Evolutionary conservation across 2,329 filamentous ascomycete species (phyloP).

Genomic region (Akanthomyces lecanii): DNA sequence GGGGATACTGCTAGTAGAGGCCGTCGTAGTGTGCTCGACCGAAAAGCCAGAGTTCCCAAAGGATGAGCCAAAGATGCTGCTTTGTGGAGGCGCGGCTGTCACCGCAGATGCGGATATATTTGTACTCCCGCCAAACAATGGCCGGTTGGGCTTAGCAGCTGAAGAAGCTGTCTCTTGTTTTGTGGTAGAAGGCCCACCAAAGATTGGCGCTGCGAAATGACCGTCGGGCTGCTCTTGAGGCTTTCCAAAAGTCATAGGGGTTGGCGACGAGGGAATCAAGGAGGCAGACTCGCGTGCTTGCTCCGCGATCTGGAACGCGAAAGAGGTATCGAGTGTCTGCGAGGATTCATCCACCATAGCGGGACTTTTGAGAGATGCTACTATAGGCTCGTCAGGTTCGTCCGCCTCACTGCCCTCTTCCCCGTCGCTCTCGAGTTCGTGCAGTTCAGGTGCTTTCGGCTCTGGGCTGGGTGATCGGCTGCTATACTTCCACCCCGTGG

Average conservation of each 20-base stretch:
- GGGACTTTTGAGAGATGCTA: slow-evolving; percentile 18
- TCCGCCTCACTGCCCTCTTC: slow-evolving; percentile 9
- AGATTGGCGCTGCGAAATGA: background rate
- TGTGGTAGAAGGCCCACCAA: background rate
- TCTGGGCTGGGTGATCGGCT: slow-evolving; percentile 69
- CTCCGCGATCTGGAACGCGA: slow-evolving; percentile 27
- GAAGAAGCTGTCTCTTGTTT: background rate
- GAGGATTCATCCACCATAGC: slow-evolving; percentile 35
- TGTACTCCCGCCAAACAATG: background rate
- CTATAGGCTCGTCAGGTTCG: slow-evolving; percentile 16
- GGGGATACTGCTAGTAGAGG: slow-evolving; percentile 13
- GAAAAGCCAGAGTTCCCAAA: slow-evolving; percentile 5
- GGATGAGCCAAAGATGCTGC: background rate
- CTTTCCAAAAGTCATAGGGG: slow-evolving; percentile 15
- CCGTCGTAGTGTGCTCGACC: slow-evolving; percentile 10
- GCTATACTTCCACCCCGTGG: slow-evolving; percentile 68
- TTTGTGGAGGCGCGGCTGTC: background rate
- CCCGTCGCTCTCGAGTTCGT: slow-evolving; percentile 24
- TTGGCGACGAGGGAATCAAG: slow-evolving; percentile 15
- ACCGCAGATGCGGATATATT: background rate
- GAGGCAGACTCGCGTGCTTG: slow-evolving; percentile 22
- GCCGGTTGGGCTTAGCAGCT: background rate
- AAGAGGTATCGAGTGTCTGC: slow-evolving; percentile 30
- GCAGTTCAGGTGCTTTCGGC: slow-evolving; percentile 38
- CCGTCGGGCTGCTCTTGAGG: background rate